Conservation (phyloP, 140 eudicot genomes). For the Oenanthe javanica region DNA sequence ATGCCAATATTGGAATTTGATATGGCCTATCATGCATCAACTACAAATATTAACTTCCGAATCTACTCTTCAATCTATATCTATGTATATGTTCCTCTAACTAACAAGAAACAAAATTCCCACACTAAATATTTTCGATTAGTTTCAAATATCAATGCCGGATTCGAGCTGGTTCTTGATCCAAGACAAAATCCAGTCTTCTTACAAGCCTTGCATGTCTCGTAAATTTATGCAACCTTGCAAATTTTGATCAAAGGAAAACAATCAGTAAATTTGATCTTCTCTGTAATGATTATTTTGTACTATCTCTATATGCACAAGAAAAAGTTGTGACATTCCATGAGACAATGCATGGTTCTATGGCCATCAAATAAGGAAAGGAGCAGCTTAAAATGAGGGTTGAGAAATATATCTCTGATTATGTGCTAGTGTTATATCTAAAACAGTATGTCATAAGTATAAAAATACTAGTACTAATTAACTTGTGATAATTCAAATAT, state of each 20-base stretch:
- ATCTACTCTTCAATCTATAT: not conserved
- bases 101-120: not conserved
- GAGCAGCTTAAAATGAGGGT: not conserved
- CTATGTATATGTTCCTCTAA: not conserved
- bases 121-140: not conserved
- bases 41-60: not conserved
- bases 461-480: too few relatives aligned
- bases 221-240: not conserved
- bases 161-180: not conserved
- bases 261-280: not conserved
- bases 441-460: too few relatives aligned
- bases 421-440: not conserved
- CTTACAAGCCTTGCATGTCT: not conserved
- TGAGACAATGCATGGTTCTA: not conserved
- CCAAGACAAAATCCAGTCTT: not conserved
- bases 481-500: too few relatives aligned
- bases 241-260: not conserved
- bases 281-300: not conserved
- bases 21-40: slow-evolving; percentile 40
- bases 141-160: not conserved
- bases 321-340: not conserved
- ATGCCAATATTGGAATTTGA: slow-evolving; percentile 31
- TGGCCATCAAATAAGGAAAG: slow-evolving; percentile 5
- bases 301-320: not conserved
- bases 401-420: not conserved